A percentile compares a stretch with the other conserved stretches of the same genome.
These are phyloP conservation scores for Salix koriyanagi DNA, from an alignment of 345 rosid genomes.

Conservation along the genomic window DNA sequence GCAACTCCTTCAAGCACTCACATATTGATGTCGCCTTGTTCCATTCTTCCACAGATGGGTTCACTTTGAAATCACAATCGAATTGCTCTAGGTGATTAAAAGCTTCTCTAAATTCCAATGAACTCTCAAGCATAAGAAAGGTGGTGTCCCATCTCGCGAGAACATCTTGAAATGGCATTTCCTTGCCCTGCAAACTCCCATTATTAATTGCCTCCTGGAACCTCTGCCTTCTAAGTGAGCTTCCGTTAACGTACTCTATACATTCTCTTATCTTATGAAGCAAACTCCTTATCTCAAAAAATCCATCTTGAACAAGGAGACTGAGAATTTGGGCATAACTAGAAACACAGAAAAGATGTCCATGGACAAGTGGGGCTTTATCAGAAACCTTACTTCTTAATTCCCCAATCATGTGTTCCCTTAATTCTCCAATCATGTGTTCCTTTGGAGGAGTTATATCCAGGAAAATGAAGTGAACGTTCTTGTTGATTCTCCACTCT, in stretches of 20 bases:
- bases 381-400: too few species aligned
- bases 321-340: too few species aligned
- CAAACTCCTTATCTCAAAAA: too few species aligned
- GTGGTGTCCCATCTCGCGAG: background rate
- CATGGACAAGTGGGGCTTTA: too few species aligned
- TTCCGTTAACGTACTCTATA: too few species aligned
- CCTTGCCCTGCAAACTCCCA: background rate
- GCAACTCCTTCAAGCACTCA: background rate
- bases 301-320: too few species aligned
- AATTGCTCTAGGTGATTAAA: background rate
- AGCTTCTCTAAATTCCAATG: background rate
- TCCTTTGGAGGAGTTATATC: background rate
- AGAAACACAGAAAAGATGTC: too few species aligned
- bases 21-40: background rate
- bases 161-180: background rate
- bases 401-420: too few species aligned
- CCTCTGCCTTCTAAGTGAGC: background rate
- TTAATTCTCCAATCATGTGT: too few species aligned
- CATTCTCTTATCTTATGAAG: too few species aligned
- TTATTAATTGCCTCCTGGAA: background rate
- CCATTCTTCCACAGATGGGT: background rate
- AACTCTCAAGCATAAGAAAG: background rate
- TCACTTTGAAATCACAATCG: background rate
- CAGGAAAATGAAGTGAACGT: background rate
- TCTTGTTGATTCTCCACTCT: background rate